phyloP scores from a whole-genome alignment of 805 yeast species.

The Millerozyma acaciae region DNA sequence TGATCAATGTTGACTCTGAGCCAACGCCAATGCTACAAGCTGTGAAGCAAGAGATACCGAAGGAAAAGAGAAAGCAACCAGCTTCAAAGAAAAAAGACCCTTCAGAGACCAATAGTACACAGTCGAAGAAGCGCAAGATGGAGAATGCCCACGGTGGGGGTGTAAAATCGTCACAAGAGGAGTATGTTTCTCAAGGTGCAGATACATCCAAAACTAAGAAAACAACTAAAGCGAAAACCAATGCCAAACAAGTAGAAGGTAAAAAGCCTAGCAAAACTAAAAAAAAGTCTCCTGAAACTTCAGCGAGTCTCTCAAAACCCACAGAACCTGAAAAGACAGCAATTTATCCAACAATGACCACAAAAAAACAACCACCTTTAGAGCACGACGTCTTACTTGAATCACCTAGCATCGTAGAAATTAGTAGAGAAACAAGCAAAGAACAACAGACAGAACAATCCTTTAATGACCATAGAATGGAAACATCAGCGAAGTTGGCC shows the following conservation, averaged over 20 bases:
- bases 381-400: slow-evolving; percentile 14
- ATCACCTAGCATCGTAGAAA: slow-evolving; percentile 16
- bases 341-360: slow-evolving; percentile 15
- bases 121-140: slow-evolving; percentile 1
- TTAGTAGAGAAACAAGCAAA: slow-evolving; percentile 6
- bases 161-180: slow-evolving; percentile 1
- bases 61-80: slow-evolving; percentile 7
- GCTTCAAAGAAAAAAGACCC: neutral
- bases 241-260: slow-evolving; percentile 3
- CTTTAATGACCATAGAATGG: too few species aligned
- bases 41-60: slow-evolving; percentile 2
- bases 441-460: slow-evolving; percentile 9
- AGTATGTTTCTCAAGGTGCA: slow-evolving; percentile 2
- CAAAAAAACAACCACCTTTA: slow-evolving; percentile 11
- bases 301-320: slow-evolving; percentile 7
- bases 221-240: slow-evolving; percentile 9
- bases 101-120: slow-evolving; percentile 1
- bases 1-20: slow-evolving; percentile 36
- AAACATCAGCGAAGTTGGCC: neutral
- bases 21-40: slow-evolving; percentile 8
- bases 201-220: slow-evolving; percentile 8
- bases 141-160: slow-evolving; percentile 1
- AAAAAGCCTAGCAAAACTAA: slow-evolving; percentile 9
- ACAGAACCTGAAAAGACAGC: slow-evolving; percentile 9
- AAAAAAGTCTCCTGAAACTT: slow-evolving; percentile 14